These are phyloP conservation scores for Torrubiellomyces zombiae DNA, from an alignment of 2,329 filamentous ascomycete species.

Conservation along the genomic window DNA sequence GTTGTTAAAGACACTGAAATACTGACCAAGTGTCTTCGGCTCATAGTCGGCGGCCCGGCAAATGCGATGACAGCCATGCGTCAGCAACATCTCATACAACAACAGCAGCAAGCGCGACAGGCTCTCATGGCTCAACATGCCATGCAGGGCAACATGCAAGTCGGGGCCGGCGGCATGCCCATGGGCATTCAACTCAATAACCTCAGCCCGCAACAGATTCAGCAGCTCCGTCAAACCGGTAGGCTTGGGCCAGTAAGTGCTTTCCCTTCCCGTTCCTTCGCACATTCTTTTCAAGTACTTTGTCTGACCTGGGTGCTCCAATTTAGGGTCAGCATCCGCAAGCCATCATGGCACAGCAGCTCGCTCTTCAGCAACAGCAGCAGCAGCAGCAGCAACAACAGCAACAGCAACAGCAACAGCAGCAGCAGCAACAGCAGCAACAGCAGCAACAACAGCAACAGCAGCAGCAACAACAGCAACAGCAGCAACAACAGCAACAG, in stretches of 20 bases:
- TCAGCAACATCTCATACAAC: constrained; percentile 42
- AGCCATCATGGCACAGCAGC: constrained; percentile 28
- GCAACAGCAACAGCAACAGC: constrained; percentile 20
- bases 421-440: constrained; percentile 22
- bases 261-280: background rate
- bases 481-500: constrained; percentile 18
- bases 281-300: no score
- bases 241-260: constrained; percentile 23
- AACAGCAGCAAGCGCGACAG: constrained; percentile 34
- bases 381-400: constrained; percentile 20
- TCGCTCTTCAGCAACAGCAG: constrained; percentile 26
- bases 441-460: constrained; percentile 16
- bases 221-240: constrained; percentile 28
- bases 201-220: constrained; percentile 34
- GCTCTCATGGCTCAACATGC: constrained; percentile 37
- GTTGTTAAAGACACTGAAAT: no score
- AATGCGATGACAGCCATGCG: constrained; percentile 25
- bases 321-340: constrained; percentile 15
- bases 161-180: constrained; percentile 24
- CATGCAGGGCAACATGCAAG: constrained; percentile 34
- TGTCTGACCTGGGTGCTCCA: no score
- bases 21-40: constrained; percentile 5
- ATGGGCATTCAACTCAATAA: constrained; percentile 33
- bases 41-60: constrained; percentile 19
- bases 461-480: constrained; percentile 22